phyloP scores from a whole-genome alignment of 2,329 filamentous ascomycete genomes.

The Fusarium sororula region DNA sequence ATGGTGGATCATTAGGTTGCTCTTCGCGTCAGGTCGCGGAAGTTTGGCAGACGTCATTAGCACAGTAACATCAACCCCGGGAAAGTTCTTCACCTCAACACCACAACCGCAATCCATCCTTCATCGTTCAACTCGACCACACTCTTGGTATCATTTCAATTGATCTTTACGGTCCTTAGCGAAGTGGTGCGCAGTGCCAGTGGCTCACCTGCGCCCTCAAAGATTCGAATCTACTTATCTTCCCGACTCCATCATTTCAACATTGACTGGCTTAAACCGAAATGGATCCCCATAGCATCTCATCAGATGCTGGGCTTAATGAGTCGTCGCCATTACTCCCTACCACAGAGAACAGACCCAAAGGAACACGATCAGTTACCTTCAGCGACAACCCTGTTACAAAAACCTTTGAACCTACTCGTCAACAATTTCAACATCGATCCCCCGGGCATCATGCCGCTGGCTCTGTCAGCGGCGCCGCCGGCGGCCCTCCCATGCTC shows the following conservation, averaged over 20 bases:
- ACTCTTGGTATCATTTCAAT: background rate
- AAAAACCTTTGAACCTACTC: conserved; percentile 66
- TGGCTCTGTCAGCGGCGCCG: conserved; percentile 45
- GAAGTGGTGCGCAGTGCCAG: conserved; percentile 6
- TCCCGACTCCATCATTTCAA: conserved; percentile 6
- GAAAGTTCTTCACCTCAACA: conserved; percentile 35
- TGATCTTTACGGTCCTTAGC: background rate
- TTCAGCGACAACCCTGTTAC: conserved; percentile 77
- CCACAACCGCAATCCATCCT: conserved; percentile 12
- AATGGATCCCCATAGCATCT: conserved; percentile 42
- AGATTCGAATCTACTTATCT: conserved; percentile 7
- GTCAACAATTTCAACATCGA: conserved; percentile 35
- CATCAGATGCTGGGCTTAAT: conserved; percentile 29
- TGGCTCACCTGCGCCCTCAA: conserved; percentile 10
- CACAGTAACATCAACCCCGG: conserved; percentile 5
- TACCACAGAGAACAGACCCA: conserved; percentile 50
- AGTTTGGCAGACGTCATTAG: conserved; percentile 40
- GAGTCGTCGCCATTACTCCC: conserved; percentile 51
- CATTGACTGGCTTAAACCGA: conserved; percentile 15
- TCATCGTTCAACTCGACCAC: conserved; percentile 12
- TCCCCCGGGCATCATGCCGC: conserved; percentile 45
- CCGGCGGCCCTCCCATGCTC: conserved; percentile 67
- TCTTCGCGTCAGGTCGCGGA: conserved; percentile 17
- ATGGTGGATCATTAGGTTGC: background rate
- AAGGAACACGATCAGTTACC: conserved; percentile 72